A percentile compares a stretch with the other conserved stretches of the same genome.
Conservation (phyloP, 805 yeast genomes). For the Metschnikowia dekortorum region DNA sequence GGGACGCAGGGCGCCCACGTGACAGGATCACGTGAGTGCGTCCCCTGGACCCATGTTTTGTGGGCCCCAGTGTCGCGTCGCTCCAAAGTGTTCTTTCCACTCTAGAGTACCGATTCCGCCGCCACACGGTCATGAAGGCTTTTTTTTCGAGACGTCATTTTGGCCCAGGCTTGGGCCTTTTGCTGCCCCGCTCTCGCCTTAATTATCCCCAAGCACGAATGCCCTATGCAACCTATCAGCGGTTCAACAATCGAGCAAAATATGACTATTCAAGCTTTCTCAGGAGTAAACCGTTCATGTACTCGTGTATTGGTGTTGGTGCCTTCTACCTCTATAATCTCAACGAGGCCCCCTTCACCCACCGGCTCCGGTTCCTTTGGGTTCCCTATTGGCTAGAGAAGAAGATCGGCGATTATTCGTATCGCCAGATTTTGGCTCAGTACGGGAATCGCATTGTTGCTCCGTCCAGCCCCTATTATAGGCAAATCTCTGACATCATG, state of each 20-base stretch:
- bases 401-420: slow-evolving; percentile 59
- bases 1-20: no score
- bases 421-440: slow-evolving; percentile 54
- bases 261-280: slow-evolving; percentile 15
- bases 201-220: background rate
- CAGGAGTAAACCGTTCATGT: slow-evolving; percentile 29
- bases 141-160: background rate
- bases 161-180: background rate
- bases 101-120: background rate
- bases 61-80: background rate
- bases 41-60: background rate
- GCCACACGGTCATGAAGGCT: background rate
- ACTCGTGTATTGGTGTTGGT: slow-evolving; percentile 19
- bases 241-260: slow-evolving; percentile 12
- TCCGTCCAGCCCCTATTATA: slow-evolving; percentile 52
- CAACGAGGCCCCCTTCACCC: slow-evolving; percentile 79
- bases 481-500: slow-evolving; percentile 59
- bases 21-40: no score
- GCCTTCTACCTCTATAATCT: slow-evolving; percentile 37
- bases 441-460: slow-evolving; percentile 56
- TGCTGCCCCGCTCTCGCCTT: no score
- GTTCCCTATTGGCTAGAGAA: slow-evolving; percentile 62
- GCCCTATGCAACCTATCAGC: slow-evolving; percentile 17
- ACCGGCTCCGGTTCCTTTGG: slow-evolving; percentile 67
- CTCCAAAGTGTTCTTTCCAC: no score